phyloP scores from a whole-genome alignment of 2,329 filamentous ascomycete species.

The Phialocephala subalpina region DNA sequence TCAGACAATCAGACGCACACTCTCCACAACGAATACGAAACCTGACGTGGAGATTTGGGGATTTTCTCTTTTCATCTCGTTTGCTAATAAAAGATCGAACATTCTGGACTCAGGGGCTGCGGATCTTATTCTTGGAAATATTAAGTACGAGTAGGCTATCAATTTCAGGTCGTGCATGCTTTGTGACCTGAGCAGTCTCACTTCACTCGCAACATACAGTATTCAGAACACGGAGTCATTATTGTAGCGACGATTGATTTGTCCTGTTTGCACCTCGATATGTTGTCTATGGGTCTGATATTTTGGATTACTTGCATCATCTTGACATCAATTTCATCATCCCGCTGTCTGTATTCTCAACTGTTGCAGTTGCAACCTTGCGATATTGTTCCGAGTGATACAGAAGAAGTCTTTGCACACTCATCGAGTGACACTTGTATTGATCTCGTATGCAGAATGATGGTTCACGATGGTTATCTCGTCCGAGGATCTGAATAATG shows the following conservation, averaged over 20 bases:
- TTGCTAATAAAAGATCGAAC: slow-evolving; percentile 13
- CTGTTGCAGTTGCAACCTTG: background rate
- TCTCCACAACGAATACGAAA: slow-evolving; percentile 19
- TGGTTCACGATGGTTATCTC: background rate
- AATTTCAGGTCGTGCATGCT: background rate
- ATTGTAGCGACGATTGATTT: background rate
- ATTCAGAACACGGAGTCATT: background rate
- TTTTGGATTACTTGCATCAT: background rate
- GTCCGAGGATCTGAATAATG: background rate
- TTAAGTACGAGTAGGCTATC: background rate
- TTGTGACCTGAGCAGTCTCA: slow-evolving; percentile 8
- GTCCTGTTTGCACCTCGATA: background rate
- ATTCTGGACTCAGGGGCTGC: slow-evolving; percentile 8
- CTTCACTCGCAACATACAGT: background rate
- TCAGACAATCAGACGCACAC: slow-evolving; percentile 8
- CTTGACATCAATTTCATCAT: background rate
- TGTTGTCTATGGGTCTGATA: background rate
- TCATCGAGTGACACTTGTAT: background rate
- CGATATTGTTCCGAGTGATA: background rate
- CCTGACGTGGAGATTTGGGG: slow-evolving; percentile 11
- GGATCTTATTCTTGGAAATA: background rate
- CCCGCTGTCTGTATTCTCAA: background rate
- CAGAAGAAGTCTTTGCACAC: background rate
- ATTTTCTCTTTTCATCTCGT: slow-evolving; percentile 6
- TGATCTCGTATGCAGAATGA: background rate